A percentile compares a stretch with the other conserved stretches of the same genome.
Evolutionary conservation across 768 basidiomycete species (phyloP).

Genomic region (Tubosaeta sp.): DNA sequence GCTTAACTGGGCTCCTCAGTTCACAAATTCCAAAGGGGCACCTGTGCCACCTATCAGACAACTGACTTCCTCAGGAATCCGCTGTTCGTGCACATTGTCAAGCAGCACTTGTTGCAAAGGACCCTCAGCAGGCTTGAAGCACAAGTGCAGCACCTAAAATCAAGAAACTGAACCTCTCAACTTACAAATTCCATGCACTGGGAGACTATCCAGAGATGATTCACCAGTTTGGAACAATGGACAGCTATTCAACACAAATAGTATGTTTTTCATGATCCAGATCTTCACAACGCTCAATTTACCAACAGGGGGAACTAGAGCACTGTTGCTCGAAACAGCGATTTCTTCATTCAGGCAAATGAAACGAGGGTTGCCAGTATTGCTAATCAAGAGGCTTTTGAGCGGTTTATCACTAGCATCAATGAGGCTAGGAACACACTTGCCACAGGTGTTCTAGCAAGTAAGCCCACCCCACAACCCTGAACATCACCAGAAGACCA

Average conservation of each 20-base stretch:
- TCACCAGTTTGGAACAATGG: slow-evolving; percentile 29
- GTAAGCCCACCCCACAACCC: background rate
- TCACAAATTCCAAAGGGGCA: slow-evolving; percentile 12
- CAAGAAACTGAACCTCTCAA: slow-evolving; percentile 9
- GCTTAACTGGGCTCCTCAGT: slow-evolving; percentile 12
- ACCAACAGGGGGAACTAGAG: slow-evolving; percentile 34
- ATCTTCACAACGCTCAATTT: background rate
- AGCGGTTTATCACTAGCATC: background rate
- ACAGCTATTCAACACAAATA: slow-evolving; percentile 33
- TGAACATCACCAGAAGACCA: background rate
- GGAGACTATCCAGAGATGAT: slow-evolving; percentile 12
- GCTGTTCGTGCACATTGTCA: background rate
- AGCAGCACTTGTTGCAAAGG: background rate
- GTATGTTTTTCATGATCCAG: slow-evolving; percentile 13
- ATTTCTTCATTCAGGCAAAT: background rate
- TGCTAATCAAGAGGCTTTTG: background rate
- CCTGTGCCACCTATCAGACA: background rate
- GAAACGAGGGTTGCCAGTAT: background rate
- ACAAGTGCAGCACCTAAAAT: background rate
- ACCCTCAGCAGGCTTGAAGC: background rate
- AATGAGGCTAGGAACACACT: background rate
- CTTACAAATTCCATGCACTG: slow-evolving; percentile 17
- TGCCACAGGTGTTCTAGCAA: background rate
- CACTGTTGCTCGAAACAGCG: slow-evolving; percentile 18
- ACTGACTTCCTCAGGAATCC: background rate